Base-by-base conservation (phyloP, 331 rosid genomes). In the Saraca asoca region DNA sequence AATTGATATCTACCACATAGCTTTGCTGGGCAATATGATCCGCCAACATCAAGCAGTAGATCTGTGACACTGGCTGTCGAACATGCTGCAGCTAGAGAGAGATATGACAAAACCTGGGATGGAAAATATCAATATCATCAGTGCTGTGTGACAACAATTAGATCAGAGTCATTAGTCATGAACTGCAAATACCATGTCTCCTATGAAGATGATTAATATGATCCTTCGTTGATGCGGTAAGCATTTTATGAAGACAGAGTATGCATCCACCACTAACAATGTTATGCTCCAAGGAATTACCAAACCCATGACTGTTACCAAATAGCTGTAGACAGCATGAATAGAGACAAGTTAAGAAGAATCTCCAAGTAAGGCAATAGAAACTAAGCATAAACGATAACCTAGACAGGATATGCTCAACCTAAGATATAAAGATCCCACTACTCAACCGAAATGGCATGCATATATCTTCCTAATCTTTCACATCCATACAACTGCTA, bases 241-340 rank as follows among this genome's bases (percentile, higher is more conserved):
- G 54, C 63, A 34, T 52, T 71, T 81, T 69, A 91, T 63, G 61
- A 88, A 87, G 72, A 91, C 86, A 12, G 87, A 81, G 79, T 87
- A 91, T 33, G 81, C 96, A 76, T 91, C 98, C 70, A 83, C 80
- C 43, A 89, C 78, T 52, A 88, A 79, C 64, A 91, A 78, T 70
- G 96, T 88, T 62, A 91, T 7, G 84, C 88, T 84, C 97, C 97
- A 91, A 7, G 96, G 97, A 77, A 88, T 82, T 11, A 89, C 83
- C 81, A 91, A 85, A 17, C 95, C 95, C 97, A 91, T 91, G 65
- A 85, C 86, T 14, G 95, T 91, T 78, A 81, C 96, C 88, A 91
- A 84, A 76, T 80, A 88, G 76, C 98, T 88, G 95, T 57, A 68
- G 61, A 62, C 48, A 80, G 72, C 74, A 80, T 63, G 74, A 66